These are phyloP conservation scores for Penicillium paradoxum DNA, from an alignment of 495 filamentous ascomycete genomes.

Conservation along the genomic window DNA sequence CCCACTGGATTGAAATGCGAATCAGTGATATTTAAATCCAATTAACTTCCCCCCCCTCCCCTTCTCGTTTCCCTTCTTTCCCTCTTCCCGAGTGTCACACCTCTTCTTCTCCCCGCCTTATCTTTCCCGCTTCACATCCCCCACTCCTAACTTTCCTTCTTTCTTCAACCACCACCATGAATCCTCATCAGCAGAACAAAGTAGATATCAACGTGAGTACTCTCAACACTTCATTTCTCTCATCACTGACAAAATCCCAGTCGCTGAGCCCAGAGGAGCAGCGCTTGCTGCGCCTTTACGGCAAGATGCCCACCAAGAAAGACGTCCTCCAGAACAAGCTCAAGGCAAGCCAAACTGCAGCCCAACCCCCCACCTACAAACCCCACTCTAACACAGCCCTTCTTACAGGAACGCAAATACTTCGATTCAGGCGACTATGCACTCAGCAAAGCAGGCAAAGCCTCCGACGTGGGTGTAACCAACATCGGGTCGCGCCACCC, in stretches of 20 bases:
- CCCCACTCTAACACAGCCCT: background rate
- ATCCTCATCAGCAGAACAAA: constrained; percentile 96
- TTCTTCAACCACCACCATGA: constrained; percentile 55
- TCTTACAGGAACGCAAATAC: constrained; percentile 84
- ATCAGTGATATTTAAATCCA: no score
- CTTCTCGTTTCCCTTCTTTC: background rate
- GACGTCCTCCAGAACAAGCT: constrained; percentile 97
- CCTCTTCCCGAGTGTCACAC: background rate
- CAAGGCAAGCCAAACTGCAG: constrained; percentile 46
- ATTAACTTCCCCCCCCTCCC: background rate
- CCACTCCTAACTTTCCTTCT: constrained; percentile 1
- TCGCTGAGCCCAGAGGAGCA: constrained; percentile 87
- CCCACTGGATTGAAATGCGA: no score
- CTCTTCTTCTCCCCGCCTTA: constrained; percentile 7
- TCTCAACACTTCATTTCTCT: constrained; percentile 4
- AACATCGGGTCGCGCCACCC: constrained; percentile 92
- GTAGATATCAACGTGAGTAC: constrained; percentile 80
- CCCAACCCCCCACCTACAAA: background rate
- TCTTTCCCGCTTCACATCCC: background rate
- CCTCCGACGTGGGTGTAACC: constrained; percentile 87
- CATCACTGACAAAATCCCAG: constrained; percentile 42
- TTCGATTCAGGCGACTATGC: constrained; percentile 98
- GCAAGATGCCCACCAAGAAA: constrained; percentile 92
- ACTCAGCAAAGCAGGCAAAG: constrained; percentile 96
- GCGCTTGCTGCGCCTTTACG: constrained; percentile 91